Conservation (phyloP, 2,329 filamentous ascomycete species). For the Hymenoscyphus fraxineus region DNA sequence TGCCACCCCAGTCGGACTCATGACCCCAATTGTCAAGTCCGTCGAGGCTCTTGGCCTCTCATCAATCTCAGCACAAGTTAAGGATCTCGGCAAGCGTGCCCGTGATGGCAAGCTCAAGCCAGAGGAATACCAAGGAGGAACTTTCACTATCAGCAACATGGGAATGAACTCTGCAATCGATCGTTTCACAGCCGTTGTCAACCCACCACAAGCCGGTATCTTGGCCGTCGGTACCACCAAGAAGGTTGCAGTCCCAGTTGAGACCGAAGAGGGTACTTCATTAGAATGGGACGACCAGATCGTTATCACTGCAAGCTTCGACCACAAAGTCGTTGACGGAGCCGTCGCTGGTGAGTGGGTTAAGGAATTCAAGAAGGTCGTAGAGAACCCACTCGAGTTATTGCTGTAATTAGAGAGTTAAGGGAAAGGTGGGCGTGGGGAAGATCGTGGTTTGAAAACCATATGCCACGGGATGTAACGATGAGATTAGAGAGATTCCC, state of each 20-base stretch:
- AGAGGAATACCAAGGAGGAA: conserved; percentile 98
- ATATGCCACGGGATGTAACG: conserved; percentile 3
- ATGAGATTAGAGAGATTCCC: conserved; percentile 17
- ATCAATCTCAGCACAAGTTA: conserved; percentile 83
- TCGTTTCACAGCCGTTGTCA: conserved; percentile 97
- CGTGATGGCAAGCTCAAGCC: conserved; percentile 98
- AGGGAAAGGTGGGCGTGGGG: conserved; percentile 1
- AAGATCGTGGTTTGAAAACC: neutral
- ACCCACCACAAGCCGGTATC: conserved; percentile 95
- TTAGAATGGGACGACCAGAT: conserved; percentile 98
- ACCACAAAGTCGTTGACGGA: conserved; percentile 98
- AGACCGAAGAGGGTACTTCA: conserved; percentile 73
- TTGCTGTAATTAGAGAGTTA: conserved; percentile 58
- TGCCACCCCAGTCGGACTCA: conserved; percentile 86
- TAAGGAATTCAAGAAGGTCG: conserved; percentile 90
- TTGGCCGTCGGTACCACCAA: conserved; percentile 90
- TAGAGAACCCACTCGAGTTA: conserved; percentile 95
- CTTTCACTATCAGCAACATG: conserved; percentile 99
- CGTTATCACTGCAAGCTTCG: conserved; percentile 88
- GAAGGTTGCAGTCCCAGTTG: conserved; percentile 87
- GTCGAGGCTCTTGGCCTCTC: conserved; percentile 84
- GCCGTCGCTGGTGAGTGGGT: conserved; percentile 97
- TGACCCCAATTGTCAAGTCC: conserved; percentile 93
- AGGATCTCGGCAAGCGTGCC: conserved; percentile 94
- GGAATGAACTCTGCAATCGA: conserved; percentile 98